A percentile compares a stretch with the other conserved stretches of the same genome.
phyloP scores from a whole-genome alignment of 2,329 filamentous ascomycete species.

The Paraconiothyrium sp. region DNA sequence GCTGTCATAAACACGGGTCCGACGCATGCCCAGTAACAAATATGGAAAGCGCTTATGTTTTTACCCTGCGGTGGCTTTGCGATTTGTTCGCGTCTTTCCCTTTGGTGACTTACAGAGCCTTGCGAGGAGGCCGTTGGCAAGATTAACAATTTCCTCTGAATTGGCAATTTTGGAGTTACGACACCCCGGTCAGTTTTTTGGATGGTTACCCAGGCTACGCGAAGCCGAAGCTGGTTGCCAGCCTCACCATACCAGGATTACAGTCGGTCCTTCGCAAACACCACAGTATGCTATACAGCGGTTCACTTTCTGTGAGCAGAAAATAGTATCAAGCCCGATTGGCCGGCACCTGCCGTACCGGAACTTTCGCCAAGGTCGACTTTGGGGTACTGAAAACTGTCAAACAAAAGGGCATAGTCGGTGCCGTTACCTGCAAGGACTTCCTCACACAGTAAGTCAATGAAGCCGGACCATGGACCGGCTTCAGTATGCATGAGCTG shows the following conservation, averaged over 20 bases:
- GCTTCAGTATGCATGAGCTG: not conserved
- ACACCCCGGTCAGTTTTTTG: slow-evolving; percentile 5
- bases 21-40: not conserved
- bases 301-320: not conserved
- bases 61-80: slow-evolving; percentile 3
- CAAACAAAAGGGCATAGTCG: not conserved
- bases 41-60: not conserved
- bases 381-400: not conserved
- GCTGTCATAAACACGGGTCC: not conserved
- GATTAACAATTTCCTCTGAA: slow-evolving; percentile 19
- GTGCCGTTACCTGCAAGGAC: not conserved
- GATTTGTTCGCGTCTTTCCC: not conserved
- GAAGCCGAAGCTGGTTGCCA: not conserved
- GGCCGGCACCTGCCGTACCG: too few relatives aligned
- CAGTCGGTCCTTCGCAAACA: not conserved
- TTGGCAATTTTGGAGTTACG: slow-evolving; percentile 18
- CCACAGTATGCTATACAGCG: not conserved
- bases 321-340: not conserved
- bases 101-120: not conserved
- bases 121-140: slow-evolving; percentile 13
- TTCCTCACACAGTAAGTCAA: not conserved
- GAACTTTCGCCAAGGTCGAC: too few relatives aligned
- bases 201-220: slow-evolving; percentile 9
- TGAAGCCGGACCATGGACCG: not conserved
- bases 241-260: not conserved